These are phyloP conservation scores for Hericium coralloides DNA, from an alignment of 768 basidiomycete species.

Conservation along the genomic window DNA sequence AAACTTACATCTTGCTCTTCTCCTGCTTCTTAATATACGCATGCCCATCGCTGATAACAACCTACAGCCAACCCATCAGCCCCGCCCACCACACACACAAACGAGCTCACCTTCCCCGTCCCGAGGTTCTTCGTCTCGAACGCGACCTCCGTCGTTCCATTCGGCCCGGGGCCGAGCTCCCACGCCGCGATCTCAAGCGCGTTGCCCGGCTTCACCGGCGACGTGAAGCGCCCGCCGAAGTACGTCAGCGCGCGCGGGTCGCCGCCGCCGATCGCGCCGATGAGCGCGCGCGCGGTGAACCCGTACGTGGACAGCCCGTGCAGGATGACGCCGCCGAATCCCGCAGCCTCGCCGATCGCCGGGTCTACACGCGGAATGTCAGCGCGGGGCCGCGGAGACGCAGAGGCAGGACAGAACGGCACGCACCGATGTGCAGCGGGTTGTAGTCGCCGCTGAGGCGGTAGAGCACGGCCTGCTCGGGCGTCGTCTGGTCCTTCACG, in stretches of 20 bases:
- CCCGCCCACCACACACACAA: neutral
- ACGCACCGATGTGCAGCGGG: constrained; percentile 38
- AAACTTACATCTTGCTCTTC: constrained; percentile 32
- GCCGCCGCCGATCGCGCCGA: constrained; percentile 51
- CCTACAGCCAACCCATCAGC: constrained; percentile 18
- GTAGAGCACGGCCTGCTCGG: constrained; percentile 37
- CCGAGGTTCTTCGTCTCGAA: constrained; percentile 31
- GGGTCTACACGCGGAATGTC: constrained; percentile 43
- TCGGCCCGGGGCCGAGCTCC: constrained; percentile 51
- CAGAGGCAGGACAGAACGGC: neutral
- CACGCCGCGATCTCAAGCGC: constrained; percentile 69
- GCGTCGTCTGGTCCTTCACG: constrained; percentile 29
- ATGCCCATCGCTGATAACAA: constrained; percentile 50
- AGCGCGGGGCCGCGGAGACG: neutral
- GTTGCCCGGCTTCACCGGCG: constrained; percentile 80
- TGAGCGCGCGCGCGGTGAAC: constrained; percentile 69
- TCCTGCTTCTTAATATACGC: constrained; percentile 51
- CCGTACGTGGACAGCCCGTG: constrained; percentile 81
- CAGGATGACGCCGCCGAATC: constrained; percentile 80
- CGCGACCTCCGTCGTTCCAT: constrained; percentile 27
- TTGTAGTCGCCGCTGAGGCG: constrained; percentile 46
- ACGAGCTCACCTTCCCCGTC: constrained; percentile 28
- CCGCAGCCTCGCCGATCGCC: constrained; percentile 54
- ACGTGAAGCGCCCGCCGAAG: constrained; percentile 71
- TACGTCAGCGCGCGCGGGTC: constrained; percentile 55